phyloP scores from a whole-genome alignment of 495 filamentous ascomycete genomes.

The Talaromyces liani region DNA sequence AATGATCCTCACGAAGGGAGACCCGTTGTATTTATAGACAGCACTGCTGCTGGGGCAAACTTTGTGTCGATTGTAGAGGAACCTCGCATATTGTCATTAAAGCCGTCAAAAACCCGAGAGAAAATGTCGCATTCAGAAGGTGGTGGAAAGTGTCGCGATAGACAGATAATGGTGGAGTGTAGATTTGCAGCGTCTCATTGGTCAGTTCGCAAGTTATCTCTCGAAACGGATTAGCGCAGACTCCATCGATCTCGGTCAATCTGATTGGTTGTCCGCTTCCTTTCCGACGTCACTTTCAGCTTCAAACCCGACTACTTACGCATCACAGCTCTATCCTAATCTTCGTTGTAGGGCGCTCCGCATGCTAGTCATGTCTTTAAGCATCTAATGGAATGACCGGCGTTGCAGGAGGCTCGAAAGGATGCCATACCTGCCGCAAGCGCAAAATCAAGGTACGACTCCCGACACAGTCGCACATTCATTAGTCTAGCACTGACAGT shows the following conservation, averaged over 20 bases:
- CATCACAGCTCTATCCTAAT: not conserved
- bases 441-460: constrained; percentile 12
- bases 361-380: not conserved
- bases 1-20: not conserved
- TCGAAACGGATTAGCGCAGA: not conserved
- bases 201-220: constrained; percentile 1
- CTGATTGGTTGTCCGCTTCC: not conserved
- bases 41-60: not conserved
- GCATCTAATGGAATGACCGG: constrained; percentile 7
- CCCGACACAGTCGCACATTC: not conserved
- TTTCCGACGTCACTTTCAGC: not conserved
- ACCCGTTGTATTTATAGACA: not conserved
- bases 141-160: not conserved
- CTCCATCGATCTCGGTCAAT: not conserved
- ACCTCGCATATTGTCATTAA: not conserved
- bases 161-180: not conserved
- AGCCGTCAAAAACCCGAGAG: not conserved
- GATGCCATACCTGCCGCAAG: constrained; percentile 10
- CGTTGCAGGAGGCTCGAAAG: constrained; percentile 10
- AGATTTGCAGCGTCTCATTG: not conserved
- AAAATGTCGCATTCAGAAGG: not conserved
- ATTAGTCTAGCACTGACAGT: not conserved
- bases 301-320: not conserved
- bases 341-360: not conserved
- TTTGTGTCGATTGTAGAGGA: not conserved